Evolutionary conservation across 495 filamentous ascomycete species (phyloP), one percentile per base, ranked within the genome.

Genomic region (Platismatia glauca): DNA sequence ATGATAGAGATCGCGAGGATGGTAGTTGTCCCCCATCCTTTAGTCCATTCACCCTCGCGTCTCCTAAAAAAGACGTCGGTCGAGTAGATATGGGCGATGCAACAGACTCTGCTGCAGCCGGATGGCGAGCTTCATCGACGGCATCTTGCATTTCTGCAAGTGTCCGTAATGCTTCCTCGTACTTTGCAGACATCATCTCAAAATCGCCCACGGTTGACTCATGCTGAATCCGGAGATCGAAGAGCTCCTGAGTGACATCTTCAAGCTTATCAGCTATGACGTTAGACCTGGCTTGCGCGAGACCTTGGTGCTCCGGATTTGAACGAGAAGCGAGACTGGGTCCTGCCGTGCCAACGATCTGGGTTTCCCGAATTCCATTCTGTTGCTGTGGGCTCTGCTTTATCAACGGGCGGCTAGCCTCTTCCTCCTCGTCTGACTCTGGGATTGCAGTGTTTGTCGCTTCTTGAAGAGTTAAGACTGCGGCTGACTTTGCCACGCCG

Each of bases 201-300:
- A 84, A 95, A 50, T 97, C 91, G 61, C 77, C 84, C 37, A 95
- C 66, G 6, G 91, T 91, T 12, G 79, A 77, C 71, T 97, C 95
- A 67, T 99, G 95, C 74, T 95, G 90, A 41, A 93, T 84, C 38
- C 86, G 86, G 55, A 99, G 82, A 67, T 95, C 89, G 57, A 96
- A 84, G 3, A 99, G 86, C 71, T 99, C 95, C 71, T 95, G 90
- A 20, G 87, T 92, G 53, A 97, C 86, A 52, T 82, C 89, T 66
- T 97, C 91, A 43, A 98, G 82, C 76, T 97, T 97, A 71, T 97
- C 93, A 16, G 88, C 86, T 58, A 97, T 87, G 68, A 89, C 90
- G 64, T 88, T 87, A 37, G 84, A 86, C 70, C 29, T 53, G 29
- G 50, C 29, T 53, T 97, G 91, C 1, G 89, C 87, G 11, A 90